A percentile compares a stretch with the other conserved stretches of the same genome.
These are phyloP conservation scores for Avicennia marina DNA, from an alignment of 257 asterid genomes.

Conservation along the genomic window DNA sequence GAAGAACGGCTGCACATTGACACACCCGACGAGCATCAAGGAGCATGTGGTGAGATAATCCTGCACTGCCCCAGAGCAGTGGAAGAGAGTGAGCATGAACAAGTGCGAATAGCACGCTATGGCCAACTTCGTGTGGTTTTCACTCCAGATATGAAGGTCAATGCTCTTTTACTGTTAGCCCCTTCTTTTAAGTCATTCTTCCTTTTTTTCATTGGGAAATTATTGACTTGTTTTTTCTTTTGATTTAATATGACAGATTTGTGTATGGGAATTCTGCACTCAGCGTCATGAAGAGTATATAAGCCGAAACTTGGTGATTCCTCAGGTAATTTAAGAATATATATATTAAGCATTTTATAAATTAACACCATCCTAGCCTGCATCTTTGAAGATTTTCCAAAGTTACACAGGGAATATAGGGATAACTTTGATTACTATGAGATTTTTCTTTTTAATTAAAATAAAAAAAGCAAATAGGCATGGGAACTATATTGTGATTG, in stretches of 20 bases:
- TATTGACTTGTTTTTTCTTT: not conserved
- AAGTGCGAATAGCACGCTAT: conserved; percentile 19
- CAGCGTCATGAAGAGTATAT: conserved; percentile 25
- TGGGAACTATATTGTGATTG: no score
- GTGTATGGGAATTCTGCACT: conserved; percentile 34
- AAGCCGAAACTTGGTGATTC: conserved; percentile 11
- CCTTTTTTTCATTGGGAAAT: not conserved
- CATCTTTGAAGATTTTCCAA: no score
- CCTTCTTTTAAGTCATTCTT: not conserved
- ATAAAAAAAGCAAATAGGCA: no score
- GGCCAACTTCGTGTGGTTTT: conserved; percentile 30
- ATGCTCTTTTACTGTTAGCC: not conserved
- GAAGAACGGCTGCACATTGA: conserved; percentile 16
- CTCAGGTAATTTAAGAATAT: conserved; percentile 31
- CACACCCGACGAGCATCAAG: conserved; percentile 14
- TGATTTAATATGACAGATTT: conserved; percentile 16
- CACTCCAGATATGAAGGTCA: conserved; percentile 34
- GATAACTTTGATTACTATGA: no score
- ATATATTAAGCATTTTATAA: no score
- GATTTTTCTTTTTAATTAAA: no score
- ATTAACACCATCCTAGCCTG: no score
- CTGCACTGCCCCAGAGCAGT: conserved; percentile 22
- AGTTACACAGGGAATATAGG: no score
- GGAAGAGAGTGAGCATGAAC: conserved; percentile 26
- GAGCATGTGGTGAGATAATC: conserved; percentile 18